Evolutionary conservation across 2,329 filamentous ascomycete genomes (phyloP), one percentile per base, ranked within the genome.

Genomic region (Simplicillium sp.): DNA sequence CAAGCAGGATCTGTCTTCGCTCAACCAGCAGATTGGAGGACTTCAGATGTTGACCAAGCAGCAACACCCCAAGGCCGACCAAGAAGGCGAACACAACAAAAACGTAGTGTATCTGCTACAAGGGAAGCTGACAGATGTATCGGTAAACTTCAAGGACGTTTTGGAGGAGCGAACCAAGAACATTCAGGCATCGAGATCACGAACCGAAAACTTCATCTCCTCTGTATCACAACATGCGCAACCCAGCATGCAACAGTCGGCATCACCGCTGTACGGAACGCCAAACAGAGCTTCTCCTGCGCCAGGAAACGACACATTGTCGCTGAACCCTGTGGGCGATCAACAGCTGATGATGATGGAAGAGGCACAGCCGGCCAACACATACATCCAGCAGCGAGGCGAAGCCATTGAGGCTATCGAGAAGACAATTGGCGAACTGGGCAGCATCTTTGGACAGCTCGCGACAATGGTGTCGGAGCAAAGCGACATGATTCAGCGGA

Each of bases 361-460:
- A 83, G 92, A 97, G 62, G 89, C 87, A 9, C 84, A 88, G 50
- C 79, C 84, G 4, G 73, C 81, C 47, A 96, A 96, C 60, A 73
- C 78, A 20, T 97, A 98, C 57, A 94, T 97, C 46, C 84, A 94
- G 52, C 87, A 95, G 57, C 76, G 92, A 60, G 90, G 90, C 14
- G 87, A 96, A 60, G 92, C 92, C 0, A 97, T 98, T 48, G 90
- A 97, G 58, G 86, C 88, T 4, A 98, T 98, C 45, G 92, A 98
- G 61, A 82, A 86, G 51, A 98, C 92, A 2, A 98, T 98, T 51
- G 80, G 78, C 47, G 92, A 98, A 59, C 71, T 98, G 1, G 92
- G 92, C 20, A 68, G 68, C 38, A 96, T 96, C 46, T 97, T 97
- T 59, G 87, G 88, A 8, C 90, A 98, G 62, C 68, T 98, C 38